Conservation (phyloP, 345 rosid species). For the Eucalyptus guilfoylei region DNA sequence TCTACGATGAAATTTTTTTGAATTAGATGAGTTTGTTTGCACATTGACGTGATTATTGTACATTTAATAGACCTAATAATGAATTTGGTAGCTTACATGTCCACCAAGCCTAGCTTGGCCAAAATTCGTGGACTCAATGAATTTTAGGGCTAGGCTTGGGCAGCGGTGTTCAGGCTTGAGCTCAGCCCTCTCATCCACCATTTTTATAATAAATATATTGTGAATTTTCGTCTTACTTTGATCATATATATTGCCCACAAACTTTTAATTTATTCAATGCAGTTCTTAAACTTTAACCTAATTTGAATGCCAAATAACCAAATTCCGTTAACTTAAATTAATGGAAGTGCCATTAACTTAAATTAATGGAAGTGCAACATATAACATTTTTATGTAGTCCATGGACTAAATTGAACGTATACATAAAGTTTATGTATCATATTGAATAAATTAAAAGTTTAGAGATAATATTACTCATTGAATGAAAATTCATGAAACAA, state of each 20-base stretch:
- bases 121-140: neutral
- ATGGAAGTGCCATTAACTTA: fast-evolving
- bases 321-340: neutral
- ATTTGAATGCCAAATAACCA: neutral
- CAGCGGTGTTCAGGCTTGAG: neutral
- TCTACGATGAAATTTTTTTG: fast-evolving
- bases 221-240: neutral
- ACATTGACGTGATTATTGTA: neutral
- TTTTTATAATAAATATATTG: neutral
- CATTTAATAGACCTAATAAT: neutral
- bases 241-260: fast-evolving
- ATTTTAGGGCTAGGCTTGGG: neutral
- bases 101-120: neutral
- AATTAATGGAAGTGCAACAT: fast-evolving
- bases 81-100: neutral
- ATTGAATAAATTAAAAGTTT: fast-evolving
- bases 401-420: fast-evolving
- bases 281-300: fast-evolving
- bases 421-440: fast-evolving
- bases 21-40: neutral
- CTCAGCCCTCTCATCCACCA: neutral
- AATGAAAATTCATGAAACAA: fast-evolving
- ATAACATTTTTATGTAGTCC: fast-evolving
- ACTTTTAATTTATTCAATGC: neutral
- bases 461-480: fast-evolving